These are phyloP conservation scores for Phoma herbarum DNA, from an alignment of 2,329 filamentous ascomycete genomes.

Conservation along the genomic window DNA sequence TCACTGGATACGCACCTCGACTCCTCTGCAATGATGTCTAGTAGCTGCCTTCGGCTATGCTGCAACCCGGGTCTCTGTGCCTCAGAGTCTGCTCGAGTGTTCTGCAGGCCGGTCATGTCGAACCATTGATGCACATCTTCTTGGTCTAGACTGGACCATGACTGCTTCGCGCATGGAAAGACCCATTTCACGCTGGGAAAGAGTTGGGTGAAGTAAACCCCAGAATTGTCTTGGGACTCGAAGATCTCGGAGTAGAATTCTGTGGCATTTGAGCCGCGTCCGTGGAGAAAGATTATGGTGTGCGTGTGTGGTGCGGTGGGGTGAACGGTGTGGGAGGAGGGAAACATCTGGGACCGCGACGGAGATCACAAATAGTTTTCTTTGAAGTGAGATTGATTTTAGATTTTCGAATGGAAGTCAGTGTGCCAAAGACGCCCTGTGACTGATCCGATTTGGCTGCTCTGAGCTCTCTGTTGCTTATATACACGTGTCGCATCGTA, in stretches of 20 bases:
- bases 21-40: slow-evolving; percentile 27
- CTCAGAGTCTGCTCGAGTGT: slow-evolving; percentile 54
- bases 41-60: slow-evolving; percentile 50
- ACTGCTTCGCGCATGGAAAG: slow-evolving; percentile 56
- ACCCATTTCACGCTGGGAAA: slow-evolving; percentile 56
- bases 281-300: slow-evolving; percentile 60
- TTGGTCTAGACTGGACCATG: background rate
- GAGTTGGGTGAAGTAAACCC: slow-evolving; percentile 48
- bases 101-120: slow-evolving; percentile 57
- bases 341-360: background rate
- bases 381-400: too few species aligned
- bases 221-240: slow-evolving; percentile 24
- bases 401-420: background rate
- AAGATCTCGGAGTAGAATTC: slow-evolving; percentile 56
- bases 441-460: background rate
- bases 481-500: background rate
- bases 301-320: slow-evolving; percentile 50
- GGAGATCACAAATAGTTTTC: background rate
- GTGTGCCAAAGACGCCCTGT: background rate
- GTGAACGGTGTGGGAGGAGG: background rate
- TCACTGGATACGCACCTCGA: slow-evolving; percentile 10
- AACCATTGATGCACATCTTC: slow-evolving; percentile 54
- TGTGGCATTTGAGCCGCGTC: slow-evolving; percentile 51
- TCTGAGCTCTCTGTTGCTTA: background rate
- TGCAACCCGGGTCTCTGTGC: slow-evolving; percentile 55